Percentiles rank a stretch among this genome's conserved stretches.
Evolutionary conservation across 2,329 filamentous ascomycete species (phyloP).

Genomic region (Fusarium nematophilum): DNA sequence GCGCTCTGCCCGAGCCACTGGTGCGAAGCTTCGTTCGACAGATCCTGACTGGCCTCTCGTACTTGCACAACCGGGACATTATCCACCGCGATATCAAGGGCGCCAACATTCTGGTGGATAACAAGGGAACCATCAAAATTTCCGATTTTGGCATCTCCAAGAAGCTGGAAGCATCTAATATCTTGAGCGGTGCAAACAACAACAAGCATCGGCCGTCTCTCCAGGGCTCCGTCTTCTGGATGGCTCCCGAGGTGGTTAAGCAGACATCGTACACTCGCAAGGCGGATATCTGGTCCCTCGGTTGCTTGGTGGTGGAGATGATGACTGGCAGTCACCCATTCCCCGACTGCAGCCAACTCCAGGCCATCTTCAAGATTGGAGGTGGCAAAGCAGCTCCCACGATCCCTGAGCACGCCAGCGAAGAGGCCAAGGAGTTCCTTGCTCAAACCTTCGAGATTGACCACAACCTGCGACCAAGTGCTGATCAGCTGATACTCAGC

Average conservation of each 20-base stretch:
- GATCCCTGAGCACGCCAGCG: constrained; percentile 86
- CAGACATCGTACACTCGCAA: constrained; percentile 98
- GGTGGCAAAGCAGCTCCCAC: constrained; percentile 87
- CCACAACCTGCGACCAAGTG: constrained; percentile 89
- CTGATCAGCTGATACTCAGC: constrained; percentile 88
- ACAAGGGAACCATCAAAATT: constrained; percentile 99
- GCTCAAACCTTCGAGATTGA: constrained; percentile 94
- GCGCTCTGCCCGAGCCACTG: constrained; percentile 90
- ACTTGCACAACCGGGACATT: constrained; percentile 93
- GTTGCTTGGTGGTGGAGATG: constrained; percentile 98
- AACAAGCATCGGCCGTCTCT: constrained; percentile 81
- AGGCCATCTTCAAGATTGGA: constrained; percentile 98
- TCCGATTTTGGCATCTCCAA: constrained; percentile 99
- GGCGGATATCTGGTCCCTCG: constrained; percentile 98
- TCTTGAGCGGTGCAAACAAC: constrained; percentile 76
- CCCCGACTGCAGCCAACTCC: constrained; percentile 95
- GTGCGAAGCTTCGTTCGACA: constrained; percentile 97
- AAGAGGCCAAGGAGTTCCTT: constrained; percentile 86
- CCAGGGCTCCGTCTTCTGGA: constrained; percentile 99
- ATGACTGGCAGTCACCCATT: constrained; percentile 97
- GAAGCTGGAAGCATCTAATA: constrained; percentile 91
- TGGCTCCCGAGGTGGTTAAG: constrained; percentile 98
- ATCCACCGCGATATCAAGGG: constrained; percentile 99
- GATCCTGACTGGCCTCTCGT: constrained; percentile 91
- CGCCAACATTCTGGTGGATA: constrained; percentile 98